phyloP scores from a whole-genome alignment of 768 basidiomycete genomes.

The Xanthoconium stramineum region DNA sequence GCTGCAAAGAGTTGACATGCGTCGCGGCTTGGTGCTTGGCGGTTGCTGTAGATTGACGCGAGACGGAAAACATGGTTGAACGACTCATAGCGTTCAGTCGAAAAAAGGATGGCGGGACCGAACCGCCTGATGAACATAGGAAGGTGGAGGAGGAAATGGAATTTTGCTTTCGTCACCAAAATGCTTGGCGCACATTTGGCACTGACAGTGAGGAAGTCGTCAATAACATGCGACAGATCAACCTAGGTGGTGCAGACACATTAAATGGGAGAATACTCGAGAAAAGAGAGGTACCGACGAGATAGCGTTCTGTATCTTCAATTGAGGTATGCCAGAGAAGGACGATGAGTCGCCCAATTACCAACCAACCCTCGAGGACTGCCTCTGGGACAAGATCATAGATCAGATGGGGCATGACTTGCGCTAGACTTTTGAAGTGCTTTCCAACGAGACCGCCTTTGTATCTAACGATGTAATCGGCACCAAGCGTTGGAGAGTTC shows the following conservation, averaged over 20 bases:
- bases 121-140: constrained; percentile 25
- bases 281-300: constrained; percentile 13
- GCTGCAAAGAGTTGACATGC: constrained; percentile 9
- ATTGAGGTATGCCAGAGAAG: constrained; percentile 44
- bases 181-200: constrained; percentile 25
- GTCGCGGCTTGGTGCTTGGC: constrained; percentile 29
- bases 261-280: not conserved
- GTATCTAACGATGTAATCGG: constrained; percentile 33
- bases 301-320: constrained; percentile 32
- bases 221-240: constrained; percentile 16
- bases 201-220: constrained; percentile 20
- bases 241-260: not conserved
- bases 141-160: constrained; percentile 31
- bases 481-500: constrained; percentile 20
- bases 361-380: constrained; percentile 29
- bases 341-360: constrained; percentile 33
- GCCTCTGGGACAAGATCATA: constrained; percentile 27
- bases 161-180: constrained; percentile 28
- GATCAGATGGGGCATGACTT: too few species aligned
- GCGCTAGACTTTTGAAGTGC: constrained; percentile 5
- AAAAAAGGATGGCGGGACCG: constrained; percentile 28
- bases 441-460: constrained; percentile 30
- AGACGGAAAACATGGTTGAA: constrained; percentile 28
- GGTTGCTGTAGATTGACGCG: constrained; percentile 27
- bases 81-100: constrained; percentile 29